Conservation (phyloP, 805 yeast genomes). For the Cyberlindnera euphorbiae region DNA sequence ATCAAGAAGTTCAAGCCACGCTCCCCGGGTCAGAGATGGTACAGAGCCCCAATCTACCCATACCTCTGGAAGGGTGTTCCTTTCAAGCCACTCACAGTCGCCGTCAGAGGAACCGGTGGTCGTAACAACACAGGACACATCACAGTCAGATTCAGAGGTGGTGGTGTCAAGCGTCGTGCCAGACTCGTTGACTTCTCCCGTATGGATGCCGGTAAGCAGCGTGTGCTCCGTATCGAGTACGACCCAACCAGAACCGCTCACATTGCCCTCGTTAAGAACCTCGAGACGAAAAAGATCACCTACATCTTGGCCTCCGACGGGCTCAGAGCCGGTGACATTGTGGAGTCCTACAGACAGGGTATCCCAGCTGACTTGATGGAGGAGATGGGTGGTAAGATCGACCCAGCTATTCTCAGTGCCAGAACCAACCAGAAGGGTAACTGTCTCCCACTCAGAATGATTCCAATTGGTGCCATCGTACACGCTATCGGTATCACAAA, state of each 20-base stretch:
- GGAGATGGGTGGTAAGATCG: conserved; percentile 88
- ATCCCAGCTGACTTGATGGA: conserved; percentile 68
- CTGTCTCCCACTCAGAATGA: conserved; percentile 86
- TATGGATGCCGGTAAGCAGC: conserved; percentile 61
- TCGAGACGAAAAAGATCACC: conserved; percentile 54
- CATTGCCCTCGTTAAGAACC: conserved; percentile 76
- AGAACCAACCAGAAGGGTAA: conserved; percentile 90
- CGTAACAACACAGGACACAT: conserved; percentile 86
- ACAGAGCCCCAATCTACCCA: conserved; percentile 79
- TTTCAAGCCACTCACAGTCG: conserved; percentile 63
- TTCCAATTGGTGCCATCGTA: conserved; percentile 89
- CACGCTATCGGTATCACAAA: conserved; percentile 80
- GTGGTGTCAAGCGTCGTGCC: conserved; percentile 88
- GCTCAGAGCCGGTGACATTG: conserved; percentile 84
- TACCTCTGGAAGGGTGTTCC: conserved; percentile 87
- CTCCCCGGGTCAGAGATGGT: conserved; percentile 88
- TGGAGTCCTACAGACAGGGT: conserved; percentile 87
- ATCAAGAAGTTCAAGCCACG: conserved; percentile 75
- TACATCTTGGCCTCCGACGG: conserved; percentile 93
- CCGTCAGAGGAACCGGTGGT: conserved; percentile 74
- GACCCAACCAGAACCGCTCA: conserved; percentile 95
- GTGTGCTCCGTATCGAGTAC: conserved; percentile 84
- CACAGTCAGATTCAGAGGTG: conserved; percentile 93
- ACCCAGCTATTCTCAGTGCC: conserved; percentile 85
- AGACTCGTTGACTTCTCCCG: conserved; percentile 79